Evolutionary conservation across 495 filamentous ascomycete genomes (phyloP).

Genomic region (Parathielavia hyrcaniae): DNA sequence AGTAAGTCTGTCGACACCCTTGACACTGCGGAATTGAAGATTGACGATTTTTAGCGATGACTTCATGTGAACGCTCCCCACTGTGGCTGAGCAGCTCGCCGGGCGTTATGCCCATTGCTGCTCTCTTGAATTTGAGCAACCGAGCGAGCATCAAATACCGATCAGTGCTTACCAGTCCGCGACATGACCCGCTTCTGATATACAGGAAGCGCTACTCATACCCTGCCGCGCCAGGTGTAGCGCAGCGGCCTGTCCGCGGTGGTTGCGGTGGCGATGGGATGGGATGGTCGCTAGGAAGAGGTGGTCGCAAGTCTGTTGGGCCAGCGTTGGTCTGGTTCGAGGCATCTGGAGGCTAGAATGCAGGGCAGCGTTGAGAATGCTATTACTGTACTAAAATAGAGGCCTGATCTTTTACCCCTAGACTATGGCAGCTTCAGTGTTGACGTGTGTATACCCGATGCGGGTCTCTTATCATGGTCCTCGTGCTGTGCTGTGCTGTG

Average conservation of each 20-base stretch:
- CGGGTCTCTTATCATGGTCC: too few relatives aligned
- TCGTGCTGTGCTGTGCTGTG: too few relatives aligned
- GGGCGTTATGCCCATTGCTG: neutral
- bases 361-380: conserved; percentile 6
- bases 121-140: neutral
- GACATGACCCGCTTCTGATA: neutral
- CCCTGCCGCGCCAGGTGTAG: neutral
- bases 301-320: neutral
- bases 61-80: conserved; percentile 44
- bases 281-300: neutral
- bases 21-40: neutral
- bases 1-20: conserved; percentile 48
- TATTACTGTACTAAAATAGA: neutral
- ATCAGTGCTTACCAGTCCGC: neutral
- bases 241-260: neutral
- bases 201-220: neutral
- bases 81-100: neutral
- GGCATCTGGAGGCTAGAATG: neutral
- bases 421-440: too few relatives aligned
- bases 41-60: conserved; percentile 40
- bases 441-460: too few relatives aligned
- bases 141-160: neutral
- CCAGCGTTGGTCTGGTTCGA: neutral
- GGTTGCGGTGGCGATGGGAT: neutral
- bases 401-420: neutral